phyloP scores from a whole-genome alignment of 2,329 filamentous ascomycete genomes.

The Colletotrichum ledebouriae region DNA sequence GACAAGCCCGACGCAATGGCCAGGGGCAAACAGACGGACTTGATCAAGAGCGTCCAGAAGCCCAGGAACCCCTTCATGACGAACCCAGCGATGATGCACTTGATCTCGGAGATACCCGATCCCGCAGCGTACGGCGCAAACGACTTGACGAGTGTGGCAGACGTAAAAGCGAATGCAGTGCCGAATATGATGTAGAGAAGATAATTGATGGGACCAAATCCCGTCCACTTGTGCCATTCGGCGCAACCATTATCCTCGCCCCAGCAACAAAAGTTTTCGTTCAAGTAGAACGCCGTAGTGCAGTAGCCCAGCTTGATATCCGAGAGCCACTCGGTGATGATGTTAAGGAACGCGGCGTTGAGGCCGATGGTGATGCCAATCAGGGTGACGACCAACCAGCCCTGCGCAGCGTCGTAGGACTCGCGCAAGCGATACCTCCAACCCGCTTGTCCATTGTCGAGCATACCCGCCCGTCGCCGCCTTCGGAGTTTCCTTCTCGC shows the following conservation, averaged over 20 bases:
- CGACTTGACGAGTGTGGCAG: slow-evolving; percentile 86
- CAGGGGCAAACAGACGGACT: slow-evolving; percentile 89
- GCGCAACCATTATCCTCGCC: slow-evolving; percentile 90
- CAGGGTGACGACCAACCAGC: slow-evolving; percentile 96
- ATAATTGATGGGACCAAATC: slow-evolving; percentile 84
- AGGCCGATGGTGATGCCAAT: slow-evolving; percentile 93
- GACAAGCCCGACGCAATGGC: slow-evolving; percentile 95
- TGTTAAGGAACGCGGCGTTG: slow-evolving; percentile 93
- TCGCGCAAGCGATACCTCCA: slow-evolving; percentile 88
- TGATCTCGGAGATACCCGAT: slow-evolving; percentile 98
- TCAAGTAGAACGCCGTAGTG: slow-evolving; percentile 94
- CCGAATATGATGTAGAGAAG: slow-evolving; percentile 89
- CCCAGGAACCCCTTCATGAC: slow-evolving; percentile 99
- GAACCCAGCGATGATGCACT: slow-evolving; percentile 98
- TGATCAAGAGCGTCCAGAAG: slow-evolving; percentile 91
- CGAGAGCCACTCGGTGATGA: slow-evolving; percentile 95
- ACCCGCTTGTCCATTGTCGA: slow-evolving; percentile 75
- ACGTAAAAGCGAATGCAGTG: slow-evolving; percentile 84
- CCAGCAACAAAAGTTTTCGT: slow-evolving; percentile 98
- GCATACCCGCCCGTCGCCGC: slow-evolving; percentile 78
- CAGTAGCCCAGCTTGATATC: slow-evolving; percentile 98
- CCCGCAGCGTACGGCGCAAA: slow-evolving; percentile 97
- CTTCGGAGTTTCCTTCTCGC: slow-evolving; percentile 82
- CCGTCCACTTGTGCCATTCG: slow-evolving; percentile 92
- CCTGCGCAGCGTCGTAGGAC: slow-evolving; percentile 95